These are phyloP conservation scores for Carallia pectinifolia DNA, from an alignment of 345 rosid species.

Conservation along the genomic window DNA sequence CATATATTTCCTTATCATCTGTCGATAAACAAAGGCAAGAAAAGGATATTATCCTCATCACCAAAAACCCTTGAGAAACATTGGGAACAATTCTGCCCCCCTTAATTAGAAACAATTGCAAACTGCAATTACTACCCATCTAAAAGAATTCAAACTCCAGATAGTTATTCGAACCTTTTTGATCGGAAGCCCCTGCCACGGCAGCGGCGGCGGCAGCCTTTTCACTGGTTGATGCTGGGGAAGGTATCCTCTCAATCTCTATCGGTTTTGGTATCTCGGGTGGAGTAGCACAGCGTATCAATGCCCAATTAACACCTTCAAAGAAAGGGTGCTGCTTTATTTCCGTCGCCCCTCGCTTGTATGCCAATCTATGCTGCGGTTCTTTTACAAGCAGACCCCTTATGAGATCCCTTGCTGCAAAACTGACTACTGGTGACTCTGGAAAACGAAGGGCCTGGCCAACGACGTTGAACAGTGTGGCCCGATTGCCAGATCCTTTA, in stretches of 20 bases:
- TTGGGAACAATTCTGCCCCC: conserved; percentile 38
- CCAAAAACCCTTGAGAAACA: conserved; percentile 31
- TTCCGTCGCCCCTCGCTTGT: conserved; percentile 89
- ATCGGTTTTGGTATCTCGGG: conserved; percentile 86
- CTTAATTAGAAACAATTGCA: conserved; percentile 39
- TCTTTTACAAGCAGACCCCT: conserved; percentile 79
- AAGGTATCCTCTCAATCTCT: conserved; percentile 50
- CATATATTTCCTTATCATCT: conserved; percentile 46
- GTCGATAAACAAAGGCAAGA: conserved; percentile 13
- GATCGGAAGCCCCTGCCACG: conserved; percentile 35
- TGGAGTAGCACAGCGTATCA: conserved; percentile 83
- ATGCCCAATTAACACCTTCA: conserved; percentile 93
- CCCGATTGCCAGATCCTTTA: conserved; percentile 87
- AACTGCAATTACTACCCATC: conserved; percentile 23
- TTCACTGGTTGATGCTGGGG: conserved; percentile 47
- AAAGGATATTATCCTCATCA: conserved; percentile 31
- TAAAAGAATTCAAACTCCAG: conserved; percentile 93
- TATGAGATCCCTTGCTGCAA: conserved; percentile 81
- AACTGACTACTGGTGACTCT: conserved; percentile 71
- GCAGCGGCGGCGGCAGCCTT: conserved; percentile 37
- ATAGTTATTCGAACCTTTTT: conserved; percentile 76
- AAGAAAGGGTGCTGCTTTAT: conserved; percentile 91
- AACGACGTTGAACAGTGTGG: conserved; percentile 79
- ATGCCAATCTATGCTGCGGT: conserved; percentile 79
- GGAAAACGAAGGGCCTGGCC: conserved; percentile 94